Base-by-base conservation (phyloP, 2,329 filamentous ascomycete species). In the Monilinia laxa region DNA sequence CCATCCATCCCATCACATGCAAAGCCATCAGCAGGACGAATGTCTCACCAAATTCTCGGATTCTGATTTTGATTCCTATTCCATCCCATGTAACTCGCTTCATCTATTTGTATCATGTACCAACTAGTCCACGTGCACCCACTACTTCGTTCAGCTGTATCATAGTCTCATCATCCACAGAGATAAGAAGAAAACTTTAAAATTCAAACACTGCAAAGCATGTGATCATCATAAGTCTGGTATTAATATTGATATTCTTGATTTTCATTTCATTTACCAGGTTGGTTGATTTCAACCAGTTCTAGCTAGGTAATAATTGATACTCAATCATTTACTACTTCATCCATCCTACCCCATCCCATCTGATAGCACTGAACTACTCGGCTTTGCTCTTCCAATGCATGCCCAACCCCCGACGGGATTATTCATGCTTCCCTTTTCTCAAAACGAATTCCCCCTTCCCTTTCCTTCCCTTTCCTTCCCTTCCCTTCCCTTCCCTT, bases 241-340 rank as follows among this genome's bases (percentile, higher is more conserved):
- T 6, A 20, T 45, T 45, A 18, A n/a, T 56, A 23, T 56, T 38
- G 31, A 38, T 23, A 23, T 12, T 40, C n/a, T 55, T 56, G 1
- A 56, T 56, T 56, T 56, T 28, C 11, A 57, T 45, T 42, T 25
- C n/a, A 35, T 35, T 40, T 14, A 40, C 38, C 12, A 12, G 11
- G 38, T 40, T 11, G 38, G 4, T 40, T 40, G 40, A 12, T n/a
- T 58, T 4, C 4, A n/a, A 18, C 54, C 35, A 58, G 20, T 45
- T 58, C 56, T 58, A 47, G 25, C 56, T 58, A 45, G 25, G 38
- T 58, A 47, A 35, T 45, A 58, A 45, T 25, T 28, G 55, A 23
- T 42, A 58, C 55, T 31, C 51, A 28, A 53, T 53, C 23, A 28
- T 28, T 53, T 31, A 28, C 51, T 16, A 28, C 23, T 23, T 12